These are phyloP conservation scores for Trichoderma sp. DNA, from an alignment of 2,329 filamentous ascomycete species.

Conservation along the genomic window DNA sequence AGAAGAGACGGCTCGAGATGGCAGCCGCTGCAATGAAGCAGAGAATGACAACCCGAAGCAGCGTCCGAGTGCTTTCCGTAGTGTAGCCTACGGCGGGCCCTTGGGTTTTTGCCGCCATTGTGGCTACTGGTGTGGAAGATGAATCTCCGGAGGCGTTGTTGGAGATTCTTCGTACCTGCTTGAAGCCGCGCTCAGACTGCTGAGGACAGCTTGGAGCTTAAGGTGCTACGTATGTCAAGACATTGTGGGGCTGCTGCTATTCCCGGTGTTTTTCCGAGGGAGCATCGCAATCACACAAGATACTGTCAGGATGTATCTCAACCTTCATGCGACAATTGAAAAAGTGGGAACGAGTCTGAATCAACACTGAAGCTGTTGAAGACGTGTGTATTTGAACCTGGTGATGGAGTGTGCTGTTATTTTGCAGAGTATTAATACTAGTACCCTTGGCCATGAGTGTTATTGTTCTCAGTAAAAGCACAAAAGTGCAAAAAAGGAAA, in stretches of 20 bases:
- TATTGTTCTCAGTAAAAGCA: not conserved
- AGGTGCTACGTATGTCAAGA: constrained; percentile 18
- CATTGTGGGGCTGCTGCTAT: constrained; percentile 7
- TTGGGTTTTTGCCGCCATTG: constrained; percentile 44
- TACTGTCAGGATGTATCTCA: not conserved
- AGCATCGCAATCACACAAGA: not conserved
- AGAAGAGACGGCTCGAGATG: constrained; percentile 91
- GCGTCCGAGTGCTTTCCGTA: constrained; percentile 75
- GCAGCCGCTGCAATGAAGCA: constrained; percentile 86
- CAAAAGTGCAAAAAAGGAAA: not conserved
- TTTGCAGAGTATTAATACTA: not conserved
- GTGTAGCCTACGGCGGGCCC: constrained; percentile 70
- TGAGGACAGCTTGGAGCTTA: constrained; percentile 48
- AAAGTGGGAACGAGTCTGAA: not conserved
- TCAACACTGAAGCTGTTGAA: not conserved
- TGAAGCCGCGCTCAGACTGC: constrained; percentile 27
- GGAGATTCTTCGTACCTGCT: constrained; percentile 32
- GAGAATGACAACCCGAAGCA: constrained; percentile 88
- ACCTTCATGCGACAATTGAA: constrained; percentile 3
- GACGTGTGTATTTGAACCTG: not conserved
- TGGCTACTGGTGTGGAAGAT: constrained; percentile 37
- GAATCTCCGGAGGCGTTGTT: constrained; percentile 30
- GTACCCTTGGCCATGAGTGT: not conserved
- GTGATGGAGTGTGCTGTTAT: not conserved
- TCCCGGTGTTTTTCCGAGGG: constrained; percentile 19